Percentiles rank a stretch among this genome's conserved stretches.
Conservation (phyloP, 495 filamentous ascomycete species). For the Neurospora intermedia region DNA sequence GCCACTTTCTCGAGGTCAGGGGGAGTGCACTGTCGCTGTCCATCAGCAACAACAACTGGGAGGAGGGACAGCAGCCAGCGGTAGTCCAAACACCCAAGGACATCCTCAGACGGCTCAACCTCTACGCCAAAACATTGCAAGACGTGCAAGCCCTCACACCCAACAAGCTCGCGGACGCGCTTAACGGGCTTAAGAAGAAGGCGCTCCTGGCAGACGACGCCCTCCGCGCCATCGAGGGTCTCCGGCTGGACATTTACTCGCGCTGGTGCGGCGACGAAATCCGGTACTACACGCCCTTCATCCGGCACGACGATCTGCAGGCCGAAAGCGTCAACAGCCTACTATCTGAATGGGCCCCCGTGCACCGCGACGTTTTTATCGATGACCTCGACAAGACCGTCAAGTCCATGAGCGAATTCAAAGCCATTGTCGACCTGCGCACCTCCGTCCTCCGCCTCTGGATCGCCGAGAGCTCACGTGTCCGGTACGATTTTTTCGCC, state of each 20-base stretch:
- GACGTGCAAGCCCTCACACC: constrained; percentile 69
- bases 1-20: constrained; percentile 71
- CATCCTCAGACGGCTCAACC: constrained; percentile 49
- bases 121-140: constrained; percentile 69
- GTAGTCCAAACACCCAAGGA: constrained; percentile 27
- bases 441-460: constrained; percentile 62
- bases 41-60: constrained; percentile 27
- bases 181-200: constrained; percentile 56
- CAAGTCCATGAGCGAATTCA: constrained; percentile 47
- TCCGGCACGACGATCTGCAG: constrained; percentile 71
- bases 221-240: constrained; percentile 51
- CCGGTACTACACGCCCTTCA: constrained; percentile 78
- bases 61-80: constrained; percentile 24
- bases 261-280: constrained; percentile 80
- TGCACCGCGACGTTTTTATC: constrained; percentile 55
- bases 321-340: constrained; percentile 51
- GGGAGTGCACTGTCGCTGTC: constrained; percentile 51
- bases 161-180: constrained; percentile 55
- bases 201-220: constrained; percentile 60
- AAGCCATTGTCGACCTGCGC: constrained; percentile 55
- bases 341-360: constrained; percentile 62
- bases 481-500: constrained; percentile 36
- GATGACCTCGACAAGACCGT: constrained; percentile 47
- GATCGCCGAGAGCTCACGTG: constrained; percentile 47
- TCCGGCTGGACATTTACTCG: constrained; percentile 72